A percentile compares a stretch with the other conserved stretches of the same genome.
Evolutionary conservation across 768 basidiomycete species (phyloP).

Genomic region (Kwoniella bestiolae): DNA sequence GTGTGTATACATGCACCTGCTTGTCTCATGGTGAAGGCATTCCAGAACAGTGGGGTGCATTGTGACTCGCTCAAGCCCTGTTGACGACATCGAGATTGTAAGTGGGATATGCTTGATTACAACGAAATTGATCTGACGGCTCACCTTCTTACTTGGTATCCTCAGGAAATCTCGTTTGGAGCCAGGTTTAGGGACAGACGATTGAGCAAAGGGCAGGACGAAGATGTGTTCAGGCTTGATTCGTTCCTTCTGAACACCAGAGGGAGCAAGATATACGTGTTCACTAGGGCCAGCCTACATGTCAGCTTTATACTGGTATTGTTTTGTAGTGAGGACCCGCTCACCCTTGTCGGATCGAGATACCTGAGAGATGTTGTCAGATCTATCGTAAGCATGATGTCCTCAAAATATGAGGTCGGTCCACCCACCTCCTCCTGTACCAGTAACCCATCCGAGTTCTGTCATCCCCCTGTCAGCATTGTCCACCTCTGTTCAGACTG

Average conservation of each 20-base stretch:
- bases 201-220: conserved; percentile 77
- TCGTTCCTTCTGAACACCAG: conserved; percentile 88
- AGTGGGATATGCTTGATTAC: too few relatives aligned
- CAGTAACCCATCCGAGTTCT: conserved; percentile 85
- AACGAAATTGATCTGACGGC: conserved; percentile 7
- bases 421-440: conserved; percentile 66
- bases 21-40: conserved; percentile 76
- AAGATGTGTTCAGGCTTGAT: conserved; percentile 84
- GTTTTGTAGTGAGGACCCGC: conserved; percentile 30
- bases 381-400: background rate
- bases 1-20: conserved; percentile 90
- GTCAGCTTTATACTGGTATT: background rate
- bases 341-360: conserved; percentile 72
- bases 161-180: conserved; percentile 77
- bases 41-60: conserved; percentile 91
- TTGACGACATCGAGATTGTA: too few relatives aligned
- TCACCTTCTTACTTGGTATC: conserved; percentile 65
- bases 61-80: conserved; percentile 75
- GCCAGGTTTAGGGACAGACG: conserved; percentile 64
- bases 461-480: conserved; percentile 2
- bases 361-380: conserved; percentile 61
- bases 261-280: conserved; percentile 83
- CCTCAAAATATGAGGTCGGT: background rate
- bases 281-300: conserved; percentile 61
- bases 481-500: background rate